Evolutionary conservation across 2,329 filamentous ascomycete genomes (phyloP), one percentile per base, ranked within the genome.

Genomic region (Pseudocercospora pini-densiflorae): DNA sequence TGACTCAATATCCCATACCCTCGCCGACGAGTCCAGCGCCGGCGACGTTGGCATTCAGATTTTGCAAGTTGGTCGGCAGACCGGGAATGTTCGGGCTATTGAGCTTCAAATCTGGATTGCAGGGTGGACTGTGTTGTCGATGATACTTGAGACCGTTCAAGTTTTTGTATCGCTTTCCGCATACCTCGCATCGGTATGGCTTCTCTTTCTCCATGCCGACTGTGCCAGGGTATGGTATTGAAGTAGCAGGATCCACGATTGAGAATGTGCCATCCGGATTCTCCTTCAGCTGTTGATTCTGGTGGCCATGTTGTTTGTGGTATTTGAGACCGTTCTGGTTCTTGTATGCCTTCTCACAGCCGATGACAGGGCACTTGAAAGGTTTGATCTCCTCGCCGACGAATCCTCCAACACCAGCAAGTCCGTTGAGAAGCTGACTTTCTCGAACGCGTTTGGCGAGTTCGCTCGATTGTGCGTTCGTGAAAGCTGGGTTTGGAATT

Each of bases 121-220:
- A 97, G 61, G 91, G 91, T 24, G 93, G 90, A 12, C 93, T 95
- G 79, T 97, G 81, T 72, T 85, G 79, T 64, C 83, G 77, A 75
- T 91, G 89, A 77, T 99, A 99, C 88, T 99, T 99, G 69, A 99
- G 87, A 6, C 95, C 95, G 80, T 99, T 99, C 68, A 99, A 81
- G 77, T 99, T 99, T 89, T 99, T 99, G 83, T 99, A 99, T 61
- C 95, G 91, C 84, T 99, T 99, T 75, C 94, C 94, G 77, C 95
- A 99, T 10, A 93, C 91, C 71, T 98, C 94, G 79, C 95, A 99
- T 77, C 94, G 94, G 79, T 98, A 98, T 2, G 95, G 95, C 83
- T 99, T 99, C 83, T 98, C 94, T 79, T 98, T 99, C 82, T 99
- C 95, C 95, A 99, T 99, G n/a, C 95, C 95, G 40, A 97, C 84